Evolutionary conservation across 192 early-diverging fungal species (phyloP).

Genomic region (Rhizophagus sp.): DNA sequence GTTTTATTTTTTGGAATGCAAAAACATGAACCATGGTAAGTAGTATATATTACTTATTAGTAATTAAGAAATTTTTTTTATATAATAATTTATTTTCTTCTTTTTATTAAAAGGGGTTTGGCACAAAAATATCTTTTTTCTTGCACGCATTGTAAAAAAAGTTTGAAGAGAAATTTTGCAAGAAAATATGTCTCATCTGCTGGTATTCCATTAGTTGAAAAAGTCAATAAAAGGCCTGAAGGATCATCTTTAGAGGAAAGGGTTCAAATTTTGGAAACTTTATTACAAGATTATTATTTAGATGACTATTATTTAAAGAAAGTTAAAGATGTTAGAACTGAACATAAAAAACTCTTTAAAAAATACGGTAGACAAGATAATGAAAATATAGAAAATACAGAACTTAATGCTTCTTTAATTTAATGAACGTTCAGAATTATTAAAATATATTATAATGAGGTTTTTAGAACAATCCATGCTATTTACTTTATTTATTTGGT

Average conservation of each 20-base stretch:
- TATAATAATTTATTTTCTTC: neutral
- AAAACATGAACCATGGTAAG: neutral
- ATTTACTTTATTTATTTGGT: too few species aligned
- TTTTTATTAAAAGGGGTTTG: neutral
- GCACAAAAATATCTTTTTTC: neutral
- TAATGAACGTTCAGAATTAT: too few species aligned
- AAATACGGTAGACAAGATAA: neutral
- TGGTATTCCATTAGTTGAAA: constrained; percentile 1
- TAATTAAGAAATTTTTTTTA: too few species aligned
- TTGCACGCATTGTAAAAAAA: neutral
- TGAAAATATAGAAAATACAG: too few species aligned
- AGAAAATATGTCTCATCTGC: neutral
- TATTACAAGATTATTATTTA: constrained; percentile 4
- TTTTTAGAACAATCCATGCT: too few species aligned
- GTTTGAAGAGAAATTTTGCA: neutral
- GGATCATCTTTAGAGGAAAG: neutral
- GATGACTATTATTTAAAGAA: neutral
- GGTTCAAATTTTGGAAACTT: constrained; percentile 6
- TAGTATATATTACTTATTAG: neutral
- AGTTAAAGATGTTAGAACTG: neutral
- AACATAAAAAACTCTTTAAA: neutral
- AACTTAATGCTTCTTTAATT: too few species aligned
- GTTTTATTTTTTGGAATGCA: constrained; percentile 1
- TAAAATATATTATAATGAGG: too few species aligned
- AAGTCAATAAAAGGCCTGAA: neutral